A percentile compares a stretch with the other conserved stretches of the same genome.
Conservation (phyloP, 2,329 filamentous ascomycete species). For the Pestalotiopsis sp. region DNA sequence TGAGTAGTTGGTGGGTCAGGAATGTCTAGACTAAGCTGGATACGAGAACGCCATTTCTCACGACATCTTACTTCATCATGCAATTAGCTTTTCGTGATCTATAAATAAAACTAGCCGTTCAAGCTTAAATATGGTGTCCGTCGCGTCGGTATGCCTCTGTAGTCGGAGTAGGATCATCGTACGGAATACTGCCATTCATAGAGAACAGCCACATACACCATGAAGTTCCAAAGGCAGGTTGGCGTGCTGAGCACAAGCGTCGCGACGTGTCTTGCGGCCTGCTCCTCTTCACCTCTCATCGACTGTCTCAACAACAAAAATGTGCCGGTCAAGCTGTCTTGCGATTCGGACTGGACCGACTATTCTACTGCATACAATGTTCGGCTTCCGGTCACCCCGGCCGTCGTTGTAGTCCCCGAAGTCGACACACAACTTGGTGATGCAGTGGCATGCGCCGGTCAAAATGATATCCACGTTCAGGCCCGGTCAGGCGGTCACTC, state of each 20-base stretch:
- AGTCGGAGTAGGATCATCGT: background rate
- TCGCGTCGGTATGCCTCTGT: background rate
- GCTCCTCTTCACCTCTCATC: background rate
- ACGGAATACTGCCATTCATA: background rate
- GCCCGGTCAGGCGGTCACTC: slow-evolving; percentile 51
- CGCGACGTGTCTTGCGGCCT: background rate
- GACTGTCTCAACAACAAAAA: slow-evolving; percentile 1
- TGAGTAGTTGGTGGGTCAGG: background rate
- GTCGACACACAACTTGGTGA: slow-evolving; percentile 35
- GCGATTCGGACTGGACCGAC: background rate
- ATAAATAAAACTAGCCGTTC: background rate
- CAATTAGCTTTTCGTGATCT: background rate
- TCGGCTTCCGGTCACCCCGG: slow-evolving; percentile 23
- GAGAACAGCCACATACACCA: background rate
- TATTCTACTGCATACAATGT: slow-evolving; percentile 24
- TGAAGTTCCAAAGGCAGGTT: background rate
- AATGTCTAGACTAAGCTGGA: background rate
- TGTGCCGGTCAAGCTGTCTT: background rate
- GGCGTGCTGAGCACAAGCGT: background rate
- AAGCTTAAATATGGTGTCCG: background rate
- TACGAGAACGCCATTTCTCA: background rate
- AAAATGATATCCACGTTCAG: slow-evolving; percentile 45
- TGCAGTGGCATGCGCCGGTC: slow-evolving; percentile 41
- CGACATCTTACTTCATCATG: background rate
- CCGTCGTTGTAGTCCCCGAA: slow-evolving; percentile 25